Conservation (phyloP, 169 alveolate species). For the Plasmodium coatneyi region DNA sequence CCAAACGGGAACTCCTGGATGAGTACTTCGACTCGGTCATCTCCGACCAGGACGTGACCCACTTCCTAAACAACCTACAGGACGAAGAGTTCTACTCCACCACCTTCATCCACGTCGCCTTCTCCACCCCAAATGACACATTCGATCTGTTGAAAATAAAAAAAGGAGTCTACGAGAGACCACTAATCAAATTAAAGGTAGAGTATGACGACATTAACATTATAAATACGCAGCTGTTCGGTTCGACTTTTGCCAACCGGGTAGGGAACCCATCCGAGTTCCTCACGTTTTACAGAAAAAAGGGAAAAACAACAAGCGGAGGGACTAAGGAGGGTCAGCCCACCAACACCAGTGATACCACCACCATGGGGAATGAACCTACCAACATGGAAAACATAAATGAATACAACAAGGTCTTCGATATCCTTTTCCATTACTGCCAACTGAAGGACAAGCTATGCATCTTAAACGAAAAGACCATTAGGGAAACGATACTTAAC, state of each 20-base stretch:
- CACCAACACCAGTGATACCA: not conserved
- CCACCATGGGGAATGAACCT: not conserved
- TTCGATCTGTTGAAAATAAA: constrained; percentile 53
- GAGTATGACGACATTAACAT: constrained; percentile 77
- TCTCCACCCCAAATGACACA: constrained; percentile 13
- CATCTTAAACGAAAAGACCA: constrained; percentile 22
- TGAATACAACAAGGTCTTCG: constrained; percentile 69
- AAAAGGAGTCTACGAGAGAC: constrained; percentile 57
- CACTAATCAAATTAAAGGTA: constrained; percentile 67
- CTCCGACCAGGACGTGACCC: constrained; percentile 9
- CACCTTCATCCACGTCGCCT: constrained; percentile 40
- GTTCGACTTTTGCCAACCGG: constrained; percentile 76
- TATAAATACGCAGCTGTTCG: constrained; percentile 86
- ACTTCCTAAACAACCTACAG: constrained; percentile 11
- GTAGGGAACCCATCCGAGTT: constrained; percentile 87
- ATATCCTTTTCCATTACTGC: constrained; percentile 52
- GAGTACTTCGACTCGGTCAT: not conserved
- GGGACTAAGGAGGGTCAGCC: not conserved
- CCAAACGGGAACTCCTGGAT: constrained; percentile 3
- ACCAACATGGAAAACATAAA: constrained; percentile 31
- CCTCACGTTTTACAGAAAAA: constrained; percentile 77
- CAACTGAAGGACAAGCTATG: constrained; percentile 22
- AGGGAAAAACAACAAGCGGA: constrained; percentile 2
- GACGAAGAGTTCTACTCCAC: constrained; percentile 46
- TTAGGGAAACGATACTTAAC: constrained; percentile 51